These are phyloP conservation scores for Aspergillus ochraceus DNA, from an alignment of 2,329 filamentous ascomycete species.

Conservation along the genomic window DNA sequence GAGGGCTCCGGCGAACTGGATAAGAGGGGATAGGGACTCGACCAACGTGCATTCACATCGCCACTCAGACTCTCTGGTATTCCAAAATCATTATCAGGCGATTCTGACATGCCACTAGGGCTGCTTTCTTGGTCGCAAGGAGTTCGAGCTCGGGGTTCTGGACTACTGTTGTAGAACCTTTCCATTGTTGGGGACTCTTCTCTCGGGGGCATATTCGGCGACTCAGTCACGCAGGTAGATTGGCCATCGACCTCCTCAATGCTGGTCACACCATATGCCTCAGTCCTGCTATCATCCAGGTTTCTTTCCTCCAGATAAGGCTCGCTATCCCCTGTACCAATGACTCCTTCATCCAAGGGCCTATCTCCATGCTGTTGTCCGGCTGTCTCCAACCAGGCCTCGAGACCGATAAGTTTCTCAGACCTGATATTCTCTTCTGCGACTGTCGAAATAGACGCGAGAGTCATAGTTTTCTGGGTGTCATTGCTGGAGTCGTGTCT, in stretches of 20 bases:
- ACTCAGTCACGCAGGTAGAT: not conserved
- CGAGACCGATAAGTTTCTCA: not conserved
- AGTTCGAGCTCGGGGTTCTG: not conserved
- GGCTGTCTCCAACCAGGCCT: not conserved
- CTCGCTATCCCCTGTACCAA: not conserved
- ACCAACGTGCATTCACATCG: too few relatives aligned
- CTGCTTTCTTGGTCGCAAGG: not conserved
- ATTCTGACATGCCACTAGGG: not conserved
- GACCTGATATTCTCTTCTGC: not conserved
- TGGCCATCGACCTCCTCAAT: not conserved
- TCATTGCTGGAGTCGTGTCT: not conserved
- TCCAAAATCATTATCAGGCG: not conserved
- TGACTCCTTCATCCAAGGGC: not conserved
- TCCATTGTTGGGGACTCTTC: not conserved
- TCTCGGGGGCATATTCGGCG: not conserved
- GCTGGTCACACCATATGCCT: not conserved
- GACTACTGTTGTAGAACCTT: not conserved
- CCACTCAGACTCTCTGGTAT: too few relatives aligned
- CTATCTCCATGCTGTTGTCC: not conserved
- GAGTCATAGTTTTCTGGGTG: not conserved
- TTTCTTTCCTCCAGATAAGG: not conserved
- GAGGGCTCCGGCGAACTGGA: not conserved
- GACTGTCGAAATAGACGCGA: too few relatives aligned
- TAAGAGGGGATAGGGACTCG: not conserved
- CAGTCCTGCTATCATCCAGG: not conserved